Evolutionary conservation across 2,329 filamentous ascomycete species (phyloP).

Genomic region (Colletotrichum cereale): DNA sequence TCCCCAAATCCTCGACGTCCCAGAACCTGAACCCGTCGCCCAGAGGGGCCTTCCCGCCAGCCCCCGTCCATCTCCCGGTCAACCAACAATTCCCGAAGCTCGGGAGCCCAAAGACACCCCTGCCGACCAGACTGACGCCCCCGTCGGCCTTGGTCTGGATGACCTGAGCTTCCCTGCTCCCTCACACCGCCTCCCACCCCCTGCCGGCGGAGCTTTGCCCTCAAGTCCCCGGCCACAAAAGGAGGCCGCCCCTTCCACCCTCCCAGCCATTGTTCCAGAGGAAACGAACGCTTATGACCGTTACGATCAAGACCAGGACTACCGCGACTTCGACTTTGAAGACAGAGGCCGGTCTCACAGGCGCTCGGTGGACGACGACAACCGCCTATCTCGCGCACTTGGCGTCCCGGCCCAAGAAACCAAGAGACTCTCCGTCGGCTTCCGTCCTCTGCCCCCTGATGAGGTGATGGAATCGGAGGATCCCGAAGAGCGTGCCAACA

Average conservation of each 20-base stretch:
- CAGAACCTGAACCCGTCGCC: slow-evolving; percentile 53
- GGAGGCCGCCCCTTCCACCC: slow-evolving; percentile 51
- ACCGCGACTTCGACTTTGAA: slow-evolving; percentile 46
- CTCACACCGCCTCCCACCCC: slow-evolving; percentile 44
- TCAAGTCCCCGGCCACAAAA: slow-evolving; percentile 50
- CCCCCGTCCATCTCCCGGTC: slow-evolving; percentile 36
- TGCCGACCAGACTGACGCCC: slow-evolving; percentile 29
- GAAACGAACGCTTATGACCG: slow-evolving; percentile 43
- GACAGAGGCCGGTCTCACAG: slow-evolving; percentile 53
- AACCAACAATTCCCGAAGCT: slow-evolving; percentile 23
- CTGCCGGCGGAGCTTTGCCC: slow-evolving; percentile 46
- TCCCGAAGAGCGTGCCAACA: slow-evolving; percentile 92
- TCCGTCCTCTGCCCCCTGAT: slow-evolving; percentile 89
- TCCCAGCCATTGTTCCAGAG: slow-evolving; percentile 45
- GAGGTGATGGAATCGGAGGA: slow-evolving; percentile 85
- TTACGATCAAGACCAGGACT: slow-evolving; percentile 41
- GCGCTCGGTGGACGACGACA: slow-evolving; percentile 44
- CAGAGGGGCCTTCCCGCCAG: slow-evolving; percentile 43
- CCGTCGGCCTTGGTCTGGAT: slow-evolving; percentile 40
- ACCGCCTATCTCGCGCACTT: slow-evolving; percentile 54
- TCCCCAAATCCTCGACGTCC: slow-evolving; percentile 50
- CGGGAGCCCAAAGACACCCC: slow-evolving; percentile 33
- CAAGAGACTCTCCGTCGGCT: slow-evolving; percentile 74
- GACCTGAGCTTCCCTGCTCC: slow-evolving; percentile 37
- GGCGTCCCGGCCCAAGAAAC: slow-evolving; percentile 67